Percentiles rank a stretch among this genome's conserved stretches.
These are phyloP conservation scores for Aethionema arabicum DNA, from an alignment of 345 rosid species.

Conservation along the genomic window DNA sequence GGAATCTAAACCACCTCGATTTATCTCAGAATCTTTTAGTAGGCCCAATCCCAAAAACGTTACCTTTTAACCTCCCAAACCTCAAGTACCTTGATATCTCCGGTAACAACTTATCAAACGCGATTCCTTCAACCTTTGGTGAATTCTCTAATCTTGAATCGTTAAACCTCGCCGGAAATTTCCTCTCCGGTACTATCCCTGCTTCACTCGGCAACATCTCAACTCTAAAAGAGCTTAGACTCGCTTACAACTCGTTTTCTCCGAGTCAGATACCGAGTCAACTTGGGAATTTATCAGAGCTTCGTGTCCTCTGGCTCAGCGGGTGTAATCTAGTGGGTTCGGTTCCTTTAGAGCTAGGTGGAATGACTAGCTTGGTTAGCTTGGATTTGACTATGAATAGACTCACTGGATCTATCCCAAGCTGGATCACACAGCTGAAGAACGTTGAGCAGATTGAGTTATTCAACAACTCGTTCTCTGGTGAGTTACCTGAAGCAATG, in stretches of 20 bases:
- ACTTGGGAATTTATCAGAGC: constrained; percentile 55
- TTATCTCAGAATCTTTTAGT: constrained; percentile 47
- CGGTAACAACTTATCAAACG: constrained; percentile 64
- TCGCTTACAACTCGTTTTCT: constrained; percentile 62
- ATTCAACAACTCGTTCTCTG: constrained; percentile 66
- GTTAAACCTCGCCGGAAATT: constrained; percentile 50
- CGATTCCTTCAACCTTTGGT: constrained; percentile 54
- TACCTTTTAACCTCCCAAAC: constrained; percentile 47
- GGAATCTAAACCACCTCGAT: constrained; percentile 42
- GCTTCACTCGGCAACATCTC: constrained; percentile 56
- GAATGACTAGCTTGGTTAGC: constrained; percentile 41
- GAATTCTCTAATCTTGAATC: constrained; percentile 49
- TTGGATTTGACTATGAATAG: constrained; percentile 55
- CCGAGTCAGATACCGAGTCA: constrained; percentile 51
- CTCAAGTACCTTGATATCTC: constrained; percentile 44
- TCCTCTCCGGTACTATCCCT: constrained; percentile 59
- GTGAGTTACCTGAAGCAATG: constrained; percentile 54
- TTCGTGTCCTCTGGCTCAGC: constrained; percentile 61
- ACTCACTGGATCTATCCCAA: constrained; percentile 68
- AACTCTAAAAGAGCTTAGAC: constrained; percentile 48
- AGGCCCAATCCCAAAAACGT: constrained; percentile 58
- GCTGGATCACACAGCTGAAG: constrained; percentile 49
- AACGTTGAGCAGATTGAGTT: constrained; percentile 65
- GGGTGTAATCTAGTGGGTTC: constrained; percentile 51
- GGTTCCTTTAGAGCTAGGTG: constrained; percentile 49